Evolutionary conservation across 345 rosid species (phyloP).

Genomic region (Firmiana major): DNA sequence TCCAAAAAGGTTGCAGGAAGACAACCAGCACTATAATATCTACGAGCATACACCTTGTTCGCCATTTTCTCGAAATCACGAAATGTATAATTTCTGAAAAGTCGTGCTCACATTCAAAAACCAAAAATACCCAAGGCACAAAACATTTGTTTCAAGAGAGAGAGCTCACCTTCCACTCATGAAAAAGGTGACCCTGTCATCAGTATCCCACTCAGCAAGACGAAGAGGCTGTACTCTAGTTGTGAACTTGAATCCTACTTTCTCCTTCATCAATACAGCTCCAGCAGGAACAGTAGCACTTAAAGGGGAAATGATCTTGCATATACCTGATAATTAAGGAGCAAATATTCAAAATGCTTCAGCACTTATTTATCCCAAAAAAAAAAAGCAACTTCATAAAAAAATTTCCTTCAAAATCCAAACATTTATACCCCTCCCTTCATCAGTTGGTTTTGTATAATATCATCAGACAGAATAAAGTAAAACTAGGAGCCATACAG

Average conservation of each 20-base stretch:
- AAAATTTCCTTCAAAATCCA: not conserved
- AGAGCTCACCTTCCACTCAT: conserved; percentile 91
- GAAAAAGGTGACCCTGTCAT: conserved; percentile 92
- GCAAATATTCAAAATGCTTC: not conserved
- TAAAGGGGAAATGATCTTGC: conserved; percentile 90
- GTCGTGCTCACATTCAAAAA: conserved; percentile 28
- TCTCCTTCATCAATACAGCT: conserved; percentile 79
- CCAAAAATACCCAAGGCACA: conserved; percentile 18
- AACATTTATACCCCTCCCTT: not conserved
- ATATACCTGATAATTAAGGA: conserved; percentile 53
- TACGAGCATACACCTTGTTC: conserved; percentile 88
- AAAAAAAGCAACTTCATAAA: not conserved
- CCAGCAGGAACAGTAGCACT: conserved; percentile 94
- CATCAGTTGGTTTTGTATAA: not conserved
- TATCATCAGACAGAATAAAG: not conserved
- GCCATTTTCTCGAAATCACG: conserved; percentile 99
- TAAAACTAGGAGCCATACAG: not conserved
- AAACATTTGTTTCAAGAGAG: conserved; percentile 13
- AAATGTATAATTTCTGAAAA: conserved; percentile 86
- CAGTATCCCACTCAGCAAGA: conserved; percentile 93
- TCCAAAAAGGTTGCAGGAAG: conserved; percentile 91
- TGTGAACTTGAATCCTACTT: conserved; percentile 88
- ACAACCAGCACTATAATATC: conserved; percentile 87
- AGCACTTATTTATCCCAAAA: not conserved
- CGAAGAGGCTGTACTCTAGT: conserved; percentile 99